Evolutionary conservation across 306 rosid genomes (phyloP), one percentile per base, ranked within the genome.

Genomic region (Cicer cuneatum): DNA sequence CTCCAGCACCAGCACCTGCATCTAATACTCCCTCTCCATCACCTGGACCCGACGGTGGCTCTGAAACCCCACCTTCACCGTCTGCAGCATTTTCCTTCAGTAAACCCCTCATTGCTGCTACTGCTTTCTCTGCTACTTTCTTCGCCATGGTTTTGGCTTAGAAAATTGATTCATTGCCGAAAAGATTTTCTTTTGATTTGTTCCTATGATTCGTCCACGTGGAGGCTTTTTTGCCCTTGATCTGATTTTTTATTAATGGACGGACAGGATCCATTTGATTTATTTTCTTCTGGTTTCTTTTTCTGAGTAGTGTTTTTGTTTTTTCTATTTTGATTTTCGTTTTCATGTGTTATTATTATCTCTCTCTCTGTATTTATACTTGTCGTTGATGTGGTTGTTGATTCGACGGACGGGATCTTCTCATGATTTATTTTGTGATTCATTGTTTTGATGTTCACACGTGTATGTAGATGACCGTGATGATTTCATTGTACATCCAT

Each of bases 111-210:
- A 14, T 90, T 37, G 88, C 83, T 35, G 92, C 82, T 8, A 84
- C 96, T 1, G 96, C 93, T 15, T 69, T 94, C 1, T 89, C 87
- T 0, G 98, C 92, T 37, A 71, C 84, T 67, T 29, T 94, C 73
- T 73, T 89, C 16, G 96, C 89, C 60, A 69, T 87, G 21, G 67
- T 78, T 72, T 85, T 93, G 84, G 98, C 90, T 19, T 92, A 87
- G 81, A 18, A 51, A 5, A 33, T 38, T 15, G 45, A 40, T 6
- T 40, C 7, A 10, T 33, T 52, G 9, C 21, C 6, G 54, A 48
- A n/a, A 2, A 5, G 19, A 48, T 56, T n/a, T n/a, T n/a, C n/a
- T n/a, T n/a, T 21, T 10, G 70, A 72, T 24, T 24, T 24, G 29
- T 24, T 59, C 33, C 65, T 59, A 59, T 15, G 10, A 6, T 77